These are phyloP conservation scores for Rhododendron vialii DNA, from an alignment of 148 eudicot genomes.

Conservation along the genomic window DNA sequence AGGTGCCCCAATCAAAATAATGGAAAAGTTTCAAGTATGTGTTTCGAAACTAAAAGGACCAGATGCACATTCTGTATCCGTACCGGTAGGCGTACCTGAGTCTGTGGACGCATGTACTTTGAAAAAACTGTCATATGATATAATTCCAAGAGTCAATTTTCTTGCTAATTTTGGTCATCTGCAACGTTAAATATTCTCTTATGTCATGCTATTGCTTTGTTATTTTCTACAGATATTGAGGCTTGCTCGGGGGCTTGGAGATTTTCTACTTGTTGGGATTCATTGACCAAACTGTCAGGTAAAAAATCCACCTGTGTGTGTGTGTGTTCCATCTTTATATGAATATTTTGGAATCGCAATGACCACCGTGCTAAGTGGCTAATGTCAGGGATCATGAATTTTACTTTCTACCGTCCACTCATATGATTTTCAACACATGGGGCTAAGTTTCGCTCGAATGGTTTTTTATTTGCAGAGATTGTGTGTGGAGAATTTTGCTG, in stretches of 20 bases:
- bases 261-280: slow-evolving; percentile 96
- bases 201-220: background rate
- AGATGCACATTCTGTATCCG: background rate
- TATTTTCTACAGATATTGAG: slow-evolving; percentile 58
- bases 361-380: background rate
- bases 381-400: background rate
- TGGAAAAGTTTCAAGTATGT: background rate
- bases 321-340: background rate
- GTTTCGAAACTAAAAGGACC: background rate
- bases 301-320: background rate
- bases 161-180: background rate
- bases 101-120: background rate
- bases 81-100: background rate
- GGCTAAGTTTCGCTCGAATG: background rate
- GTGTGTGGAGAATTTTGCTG: background rate
- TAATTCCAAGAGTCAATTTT: background rate
- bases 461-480: background rate
- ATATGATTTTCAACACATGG: background rate
- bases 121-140: background rate
- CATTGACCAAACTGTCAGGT: slow-evolving; percentile 98
- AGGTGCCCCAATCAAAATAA: background rate
- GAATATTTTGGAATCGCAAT: background rate
- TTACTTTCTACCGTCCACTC: background rate
- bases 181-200: background rate
- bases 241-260: slow-evolving; percentile 90